Evolutionary conservation across 1,284 basidiomycete genomes (phyloP).

Genomic region (Austropuccinia psidii): DNA sequence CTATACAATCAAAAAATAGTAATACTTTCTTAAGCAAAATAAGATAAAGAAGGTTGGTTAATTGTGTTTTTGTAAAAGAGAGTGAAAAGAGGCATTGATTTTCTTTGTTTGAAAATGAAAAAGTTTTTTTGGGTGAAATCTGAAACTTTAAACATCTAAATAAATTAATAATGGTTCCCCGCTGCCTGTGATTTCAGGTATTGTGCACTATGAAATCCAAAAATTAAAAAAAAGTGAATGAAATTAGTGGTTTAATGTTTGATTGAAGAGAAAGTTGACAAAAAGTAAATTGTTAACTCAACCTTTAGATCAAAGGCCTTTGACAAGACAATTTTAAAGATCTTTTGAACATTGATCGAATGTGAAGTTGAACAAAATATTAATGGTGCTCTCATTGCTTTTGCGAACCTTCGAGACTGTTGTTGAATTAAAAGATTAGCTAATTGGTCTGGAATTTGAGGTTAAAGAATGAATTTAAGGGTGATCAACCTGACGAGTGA

Average conservation of each 20-base stretch:
- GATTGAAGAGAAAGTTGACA: not conserved
- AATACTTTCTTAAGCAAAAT: too few relatives aligned
- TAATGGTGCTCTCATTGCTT: conserved; percentile 95
- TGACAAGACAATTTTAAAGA: conserved; percentile 88
- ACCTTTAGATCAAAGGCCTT: conserved; percentile 51
- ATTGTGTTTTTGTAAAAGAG: too few relatives aligned
- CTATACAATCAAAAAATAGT: too few relatives aligned
- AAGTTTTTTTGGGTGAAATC: too few relatives aligned
- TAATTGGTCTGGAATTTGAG: not conserved
- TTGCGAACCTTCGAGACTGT: conserved; percentile 86
- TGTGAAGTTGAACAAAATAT: conserved; percentile 98
- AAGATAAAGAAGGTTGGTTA: too few relatives aligned
- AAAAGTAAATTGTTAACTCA: not conserved
- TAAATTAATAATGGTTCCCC: conserved; percentile 88
- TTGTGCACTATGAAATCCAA: conserved; percentile 53
- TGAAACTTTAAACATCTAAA: conserved; percentile 69
- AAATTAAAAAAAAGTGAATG: not conserved
- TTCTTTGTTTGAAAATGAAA: too few relatives aligned
- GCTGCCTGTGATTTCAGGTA: conserved; percentile 89
- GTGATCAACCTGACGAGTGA: conserved; percentile 74
- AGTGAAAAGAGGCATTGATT: too few relatives aligned
- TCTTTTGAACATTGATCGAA: conserved; percentile 95
- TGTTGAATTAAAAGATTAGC: not conserved
- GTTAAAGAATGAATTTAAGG: not conserved
- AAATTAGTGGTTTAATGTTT: not conserved